Percentiles rank a stretch among this genome's conserved stretches.
phyloP scores from a whole-genome alignment of 768 basidiomycete genomes.

The Mycena amicta region DNA sequence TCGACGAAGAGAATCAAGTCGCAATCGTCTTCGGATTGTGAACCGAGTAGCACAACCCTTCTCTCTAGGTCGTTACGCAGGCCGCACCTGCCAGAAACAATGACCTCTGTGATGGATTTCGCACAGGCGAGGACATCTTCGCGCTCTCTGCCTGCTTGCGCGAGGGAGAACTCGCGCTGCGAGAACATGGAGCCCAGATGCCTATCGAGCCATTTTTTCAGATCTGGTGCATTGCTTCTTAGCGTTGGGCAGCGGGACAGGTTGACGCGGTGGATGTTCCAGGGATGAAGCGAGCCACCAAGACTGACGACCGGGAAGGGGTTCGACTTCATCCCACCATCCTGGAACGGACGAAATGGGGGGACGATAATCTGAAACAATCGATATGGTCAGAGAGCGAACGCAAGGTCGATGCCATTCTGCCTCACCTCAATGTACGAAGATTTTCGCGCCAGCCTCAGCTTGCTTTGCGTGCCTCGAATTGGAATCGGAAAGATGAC shows the following conservation, averaged over 20 bases:
- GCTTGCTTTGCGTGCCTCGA: background rate
- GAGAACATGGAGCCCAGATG: conserved; percentile 22
- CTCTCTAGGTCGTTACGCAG: conserved; percentile 8
- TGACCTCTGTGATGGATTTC: conserved; percentile 32
- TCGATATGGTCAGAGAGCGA: no score
- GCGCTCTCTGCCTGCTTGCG: conserved; percentile 33
- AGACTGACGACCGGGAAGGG: conserved; percentile 28
- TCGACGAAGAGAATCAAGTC: conserved; percentile 31
- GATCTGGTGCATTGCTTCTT: conserved; percentile 3
- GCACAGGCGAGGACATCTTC: conserved; percentile 32
- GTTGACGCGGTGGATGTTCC: conserved; percentile 37
- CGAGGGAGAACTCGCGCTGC: conserved; percentile 33
- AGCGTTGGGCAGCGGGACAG: conserved; percentile 32
- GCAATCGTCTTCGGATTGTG: conserved; percentile 12
- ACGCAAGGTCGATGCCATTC: background rate
- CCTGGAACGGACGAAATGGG: conserved; percentile 20
- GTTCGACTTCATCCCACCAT: conserved; percentile 26
- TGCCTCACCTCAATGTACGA: conserved; percentile 34
- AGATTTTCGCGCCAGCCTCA: conserved; percentile 2
- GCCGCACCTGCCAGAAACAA: conserved; percentile 32
- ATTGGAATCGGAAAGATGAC: conserved; percentile 2
- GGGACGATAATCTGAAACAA: conserved; percentile 22
- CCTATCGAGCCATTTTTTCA: conserved; percentile 31
- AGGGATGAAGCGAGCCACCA: conserved; percentile 16
- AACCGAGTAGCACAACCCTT: conserved; percentile 25